Conservation (phyloP, 441 rosid genomes). For the Euphorbia schlechtendalii region DNA sequence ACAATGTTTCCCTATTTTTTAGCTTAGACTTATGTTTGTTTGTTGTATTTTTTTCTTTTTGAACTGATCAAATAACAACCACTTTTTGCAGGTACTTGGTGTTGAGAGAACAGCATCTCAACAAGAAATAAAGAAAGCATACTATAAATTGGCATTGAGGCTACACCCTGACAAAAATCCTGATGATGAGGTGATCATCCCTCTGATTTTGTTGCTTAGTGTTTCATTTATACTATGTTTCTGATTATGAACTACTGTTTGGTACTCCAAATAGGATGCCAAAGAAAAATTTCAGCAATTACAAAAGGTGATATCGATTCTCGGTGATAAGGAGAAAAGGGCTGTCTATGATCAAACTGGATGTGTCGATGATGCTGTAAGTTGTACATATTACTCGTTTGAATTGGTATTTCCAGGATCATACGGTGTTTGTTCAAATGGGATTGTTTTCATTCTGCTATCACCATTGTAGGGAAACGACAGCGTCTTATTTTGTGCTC, state of each 20-base stretch:
- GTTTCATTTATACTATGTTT: neutral
- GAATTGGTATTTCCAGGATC: neutral
- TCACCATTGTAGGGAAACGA: no score
- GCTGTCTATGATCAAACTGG: slow-evolving; percentile 89
- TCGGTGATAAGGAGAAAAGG: slow-evolving; percentile 84
- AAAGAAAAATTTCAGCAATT: slow-evolving; percentile 93
- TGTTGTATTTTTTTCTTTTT: no score
- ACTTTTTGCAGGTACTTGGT: slow-evolving; percentile 60
- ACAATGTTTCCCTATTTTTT: no score
- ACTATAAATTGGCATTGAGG: slow-evolving; percentile 73
- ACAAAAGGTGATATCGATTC: slow-evolving; percentile 86
- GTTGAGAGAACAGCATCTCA: slow-evolving; percentile 63
- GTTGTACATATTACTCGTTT: slow-evolving; percentile 20
- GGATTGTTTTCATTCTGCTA: neutral
- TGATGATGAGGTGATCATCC: slow-evolving; percentile 59
- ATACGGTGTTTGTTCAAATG: neutral
- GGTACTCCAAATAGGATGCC: slow-evolving; percentile 50
- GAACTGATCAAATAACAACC: neutral
- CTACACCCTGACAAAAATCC: slow-evolving; percentile 95
- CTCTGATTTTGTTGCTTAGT: neutral
- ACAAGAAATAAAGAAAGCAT: slow-evolving; percentile 85
- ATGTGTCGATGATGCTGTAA: slow-evolving; percentile 80
- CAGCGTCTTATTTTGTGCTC: no score
- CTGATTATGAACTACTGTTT: slow-evolving; percentile 5
- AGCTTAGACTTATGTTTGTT: no score